Percentiles rank a stretch among this genome's conserved stretches.
Evolutionary conservation across 2,329 filamentous ascomycete species (phyloP).

Genomic region (Furcasterigmium sp.): DNA sequence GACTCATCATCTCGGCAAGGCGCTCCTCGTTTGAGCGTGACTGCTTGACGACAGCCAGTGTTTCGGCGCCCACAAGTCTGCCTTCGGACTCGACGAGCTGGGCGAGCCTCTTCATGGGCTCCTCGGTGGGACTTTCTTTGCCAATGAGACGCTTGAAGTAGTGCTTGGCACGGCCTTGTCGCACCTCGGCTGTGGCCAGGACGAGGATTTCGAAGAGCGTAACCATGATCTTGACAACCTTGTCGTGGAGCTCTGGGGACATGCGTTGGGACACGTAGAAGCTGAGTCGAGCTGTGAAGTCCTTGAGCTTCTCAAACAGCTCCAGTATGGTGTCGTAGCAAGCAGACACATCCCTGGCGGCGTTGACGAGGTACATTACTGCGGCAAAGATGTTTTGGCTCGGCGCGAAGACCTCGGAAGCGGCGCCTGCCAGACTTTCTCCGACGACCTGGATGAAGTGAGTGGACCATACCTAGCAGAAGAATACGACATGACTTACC

Average conservation of each 20-base stretch:
- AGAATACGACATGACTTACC: neutral
- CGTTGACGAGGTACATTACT: slow-evolving; percentile 34
- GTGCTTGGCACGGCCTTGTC: slow-evolving; percentile 32
- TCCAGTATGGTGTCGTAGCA: slow-evolving; percentile 39
- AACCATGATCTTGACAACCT: slow-evolving; percentile 35
- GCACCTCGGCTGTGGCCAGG: slow-evolving; percentile 33
- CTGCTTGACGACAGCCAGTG: slow-evolving; percentile 28
- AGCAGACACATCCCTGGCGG: slow-evolving; percentile 37
- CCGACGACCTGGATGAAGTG: slow-evolving; percentile 21
- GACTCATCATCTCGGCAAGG: slow-evolving; percentile 22
- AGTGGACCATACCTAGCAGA: neutral
- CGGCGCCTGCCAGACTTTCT: slow-evolving; percentile 27
- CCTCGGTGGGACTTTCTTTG: slow-evolving; percentile 31
- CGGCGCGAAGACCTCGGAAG: slow-evolving; percentile 32
- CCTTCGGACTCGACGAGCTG: slow-evolving; percentile 35
- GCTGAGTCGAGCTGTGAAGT: slow-evolving; percentile 35
- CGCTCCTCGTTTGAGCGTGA: slow-evolving; percentile 29
- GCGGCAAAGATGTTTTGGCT: slow-evolving; percentile 35
- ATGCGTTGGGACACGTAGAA: slow-evolving; percentile 33
- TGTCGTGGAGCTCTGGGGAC: slow-evolving; percentile 28
- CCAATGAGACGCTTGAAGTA: slow-evolving; percentile 34
- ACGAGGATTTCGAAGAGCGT: slow-evolving; percentile 40
- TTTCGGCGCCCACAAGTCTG: slow-evolving; percentile 37
- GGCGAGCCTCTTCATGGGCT: slow-evolving; percentile 31
- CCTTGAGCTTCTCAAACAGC: slow-evolving; percentile 34